Conservation (phyloP, 2,329 filamentous ascomycete genomes). For the Nemania diffusa region DNA sequence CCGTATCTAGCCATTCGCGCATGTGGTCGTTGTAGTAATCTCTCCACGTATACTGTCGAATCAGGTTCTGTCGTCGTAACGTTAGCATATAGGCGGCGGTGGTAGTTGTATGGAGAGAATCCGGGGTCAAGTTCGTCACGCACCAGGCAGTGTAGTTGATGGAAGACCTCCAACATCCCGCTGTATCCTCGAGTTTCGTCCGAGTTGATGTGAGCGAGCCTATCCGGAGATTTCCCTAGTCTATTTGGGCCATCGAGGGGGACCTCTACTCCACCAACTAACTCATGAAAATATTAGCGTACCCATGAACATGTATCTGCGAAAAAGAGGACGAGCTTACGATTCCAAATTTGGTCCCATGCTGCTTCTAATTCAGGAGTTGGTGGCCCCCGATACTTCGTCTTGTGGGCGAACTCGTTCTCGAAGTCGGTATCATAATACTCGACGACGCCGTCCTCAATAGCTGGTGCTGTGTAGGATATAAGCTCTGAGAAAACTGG, state of each 20-base stretch:
- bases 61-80: constrained; percentile 1
- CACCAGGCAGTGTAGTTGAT: constrained; percentile 28
- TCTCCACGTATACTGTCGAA: constrained; percentile 24
- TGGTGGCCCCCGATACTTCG: constrained; percentile 15
- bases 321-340: neutral
- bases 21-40: constrained; percentile 20
- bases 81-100: too few relatives aligned
- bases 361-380: constrained; percentile 19
- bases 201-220: neutral
- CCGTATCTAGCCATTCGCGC: constrained; percentile 2
- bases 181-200: constrained; percentile 17
- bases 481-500: neutral
- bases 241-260: constrained; percentile 10
- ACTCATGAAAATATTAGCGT: neutral
- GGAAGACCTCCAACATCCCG: constrained; percentile 23
- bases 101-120: neutral
- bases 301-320: neutral
- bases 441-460: constrained; percentile 18
- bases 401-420: constrained; percentile 23
- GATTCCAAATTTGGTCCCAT: constrained; percentile 17
- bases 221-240: constrained; percentile 2
- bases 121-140: neutral
- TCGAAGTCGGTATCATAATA: constrained; percentile 24
- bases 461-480: constrained; percentile 13
- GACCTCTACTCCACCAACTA: constrained; percentile 22